phyloP scores from a whole-genome alignment of 208 protist genomes.

The Trypanosoma lewisi region DNA sequence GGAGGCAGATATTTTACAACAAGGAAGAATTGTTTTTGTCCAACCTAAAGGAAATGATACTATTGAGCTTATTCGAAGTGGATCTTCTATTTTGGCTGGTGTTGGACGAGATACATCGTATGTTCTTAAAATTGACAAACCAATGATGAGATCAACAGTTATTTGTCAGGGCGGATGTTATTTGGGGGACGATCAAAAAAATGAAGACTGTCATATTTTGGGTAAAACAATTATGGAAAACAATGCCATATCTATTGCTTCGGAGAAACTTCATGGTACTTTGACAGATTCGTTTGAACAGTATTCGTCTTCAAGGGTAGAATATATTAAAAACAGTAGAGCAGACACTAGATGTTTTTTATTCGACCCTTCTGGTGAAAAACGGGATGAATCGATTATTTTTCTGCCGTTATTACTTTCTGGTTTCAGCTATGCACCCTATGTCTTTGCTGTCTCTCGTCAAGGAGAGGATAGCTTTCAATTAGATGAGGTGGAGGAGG shows the following conservation, averaged over 20 bases:
- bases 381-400: constrained; percentile 35
- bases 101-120: constrained; percentile 44
- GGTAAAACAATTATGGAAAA: constrained; percentile 24
- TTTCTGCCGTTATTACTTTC: constrained; percentile 35
- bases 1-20: background rate
- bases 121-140: constrained; percentile 41
- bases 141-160: constrained; percentile 25
- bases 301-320: constrained; percentile 23
- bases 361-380: constrained; percentile 24
- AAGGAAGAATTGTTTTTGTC: constrained; percentile 14
- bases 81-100: constrained; percentile 31
- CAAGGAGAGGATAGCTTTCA: constrained; percentile 17
- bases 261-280: constrained; percentile 25
- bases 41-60: constrained; percentile 31
- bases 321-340: constrained; percentile 27
- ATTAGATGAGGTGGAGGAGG: constrained; percentile 20
- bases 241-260: constrained; percentile 31
- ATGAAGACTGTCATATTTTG: constrained; percentile 21
- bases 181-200: constrained; percentile 20
- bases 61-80: constrained; percentile 30
- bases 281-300: constrained; percentile 16
- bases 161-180: constrained; percentile 51
- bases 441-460: constrained; percentile 35
- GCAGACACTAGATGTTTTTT: constrained; percentile 25
- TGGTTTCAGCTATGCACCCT: constrained; percentile 21